Evolutionary conservation across 1,284 basidiomycete genomes (phyloP), one percentile per base, ranked within the genome.

Genomic region (Tetrapyrgos nigripes): DNA sequence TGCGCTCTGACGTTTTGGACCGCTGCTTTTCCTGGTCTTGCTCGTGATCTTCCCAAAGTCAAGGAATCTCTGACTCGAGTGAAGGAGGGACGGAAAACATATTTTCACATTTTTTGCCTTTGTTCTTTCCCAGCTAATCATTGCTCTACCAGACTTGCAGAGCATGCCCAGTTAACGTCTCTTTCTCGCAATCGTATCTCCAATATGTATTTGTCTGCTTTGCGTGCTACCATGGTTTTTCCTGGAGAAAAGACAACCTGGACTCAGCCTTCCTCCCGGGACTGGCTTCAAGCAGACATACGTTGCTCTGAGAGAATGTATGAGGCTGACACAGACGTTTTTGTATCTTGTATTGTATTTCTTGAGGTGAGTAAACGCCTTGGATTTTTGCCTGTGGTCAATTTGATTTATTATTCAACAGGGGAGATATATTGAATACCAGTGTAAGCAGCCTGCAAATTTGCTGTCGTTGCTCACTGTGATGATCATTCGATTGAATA

Each of bases 1-100:
- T 85, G 89, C 57, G 81, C 88, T 26, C 72, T 93, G 47, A 92
- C 90, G 1, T 92, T 92, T 72, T 94, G 91, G 91, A 92, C 91
- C 0, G 91, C 92, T 6, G 92, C 92, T 3, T 93, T 94, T 69
- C 91, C 92, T 1, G 89, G 89, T 13, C 79, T 94, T 9, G 88
- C 88, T 21, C 80, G 87, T 17, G 84, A 92, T 66, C 79, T 93
- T 33, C 87, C 88, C 0, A 86, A 92, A 66, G 85, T 94, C 46
- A 80, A 79, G 67, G 68, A 74, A 52, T 89, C 86, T 1, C 70
- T 77, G 2, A 60, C 60, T 3, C 72, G 80, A 51, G 78, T 74
- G 3, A 71, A 73, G 48, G 60, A 68, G 6, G 81, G 79, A 17
- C 67, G 66, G 2, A 87, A 86, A 71, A 70, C 75, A 87, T 86